Evolutionary conservation across 352 stramenopile species (phyloP).

Genomic region (Globisporangium paroecandrum): DNA sequence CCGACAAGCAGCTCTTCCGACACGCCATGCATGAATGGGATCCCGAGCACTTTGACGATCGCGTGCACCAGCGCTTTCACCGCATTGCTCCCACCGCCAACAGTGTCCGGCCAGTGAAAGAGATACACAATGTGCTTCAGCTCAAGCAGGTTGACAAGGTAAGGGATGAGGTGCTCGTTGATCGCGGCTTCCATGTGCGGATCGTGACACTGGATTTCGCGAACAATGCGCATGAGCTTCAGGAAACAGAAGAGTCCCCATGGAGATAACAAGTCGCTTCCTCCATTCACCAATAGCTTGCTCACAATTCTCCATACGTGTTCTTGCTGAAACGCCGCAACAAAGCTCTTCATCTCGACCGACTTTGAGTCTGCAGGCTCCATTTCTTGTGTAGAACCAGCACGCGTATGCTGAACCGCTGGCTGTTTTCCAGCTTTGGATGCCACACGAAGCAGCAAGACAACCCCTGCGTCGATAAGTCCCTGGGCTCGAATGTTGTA

Average conservation of each 20-base stretch:
- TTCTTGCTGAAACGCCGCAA: slow-evolving; percentile 36
- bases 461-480: slow-evolving; percentile 55
- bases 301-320: slow-evolving; percentile 51
- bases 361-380: neutral
- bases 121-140: slow-evolving; percentile 58
- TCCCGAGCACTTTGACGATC: slow-evolving; percentile 81
- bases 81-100: slow-evolving; percentile 74
- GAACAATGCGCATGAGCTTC: slow-evolving; percentile 71
- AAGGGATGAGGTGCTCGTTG: slow-evolving; percentile 53
- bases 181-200: slow-evolving; percentile 39
- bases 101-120: slow-evolving; percentile 69
- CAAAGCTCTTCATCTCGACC: slow-evolving; percentile 36
- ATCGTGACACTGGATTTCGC: slow-evolving; percentile 56
- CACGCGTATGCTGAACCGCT: neutral
- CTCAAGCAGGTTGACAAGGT: slow-evolving; percentile 57
- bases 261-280: slow-evolving; percentile 68
- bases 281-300: slow-evolving; percentile 42
- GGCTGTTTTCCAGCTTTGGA: slow-evolving; percentile 43
- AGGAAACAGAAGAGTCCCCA: slow-evolving; percentile 85
- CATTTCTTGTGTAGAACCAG: neutral
- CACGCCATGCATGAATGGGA: slow-evolving; percentile 68
- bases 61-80: slow-evolving; percentile 81
- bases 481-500: slow-evolving; percentile 70
- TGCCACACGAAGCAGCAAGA: slow-evolving; percentile 61
- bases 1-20: slow-evolving; percentile 63